A percentile compares a stretch with the other conserved stretches of the same genome.
phyloP scores from a whole-genome alignment of 164 flowering plant species.

The Vitis amurensis region DNA sequence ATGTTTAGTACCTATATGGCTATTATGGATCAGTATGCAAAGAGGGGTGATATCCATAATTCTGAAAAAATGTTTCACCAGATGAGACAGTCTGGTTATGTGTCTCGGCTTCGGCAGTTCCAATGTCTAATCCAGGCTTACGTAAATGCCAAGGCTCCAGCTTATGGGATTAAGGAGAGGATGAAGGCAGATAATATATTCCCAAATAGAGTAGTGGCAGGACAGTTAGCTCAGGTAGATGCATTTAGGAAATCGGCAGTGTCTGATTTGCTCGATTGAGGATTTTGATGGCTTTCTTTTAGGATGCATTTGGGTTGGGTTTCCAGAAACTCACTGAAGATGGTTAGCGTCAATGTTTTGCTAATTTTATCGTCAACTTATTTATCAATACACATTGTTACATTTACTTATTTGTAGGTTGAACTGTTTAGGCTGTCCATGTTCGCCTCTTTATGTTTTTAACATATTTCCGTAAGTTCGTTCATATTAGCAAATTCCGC shows the following conservation, averaged over 20 bases:
- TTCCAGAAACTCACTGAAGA: neutral
- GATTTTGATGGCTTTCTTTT: neutral
- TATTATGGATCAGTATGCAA: conserved; percentile 66
- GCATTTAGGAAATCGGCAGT: conserved; percentile 56
- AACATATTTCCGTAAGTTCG: too few relatives aligned
- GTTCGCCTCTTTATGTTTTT: too few relatives aligned
- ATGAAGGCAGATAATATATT: conserved; percentile 80
- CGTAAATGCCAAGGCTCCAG: conserved; percentile 65
- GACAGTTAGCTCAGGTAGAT: conserved; percentile 46
- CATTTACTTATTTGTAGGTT: too few relatives aligned
- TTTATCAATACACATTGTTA: too few relatives aligned
- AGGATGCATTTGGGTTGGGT: neutral
- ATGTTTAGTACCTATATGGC: conserved; percentile 45
- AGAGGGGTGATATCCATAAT: conserved; percentile 77
- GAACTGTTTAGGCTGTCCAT: too few relatives aligned
- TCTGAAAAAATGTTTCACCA: conserved; percentile 69
- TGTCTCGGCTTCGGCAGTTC: conserved; percentile 42
- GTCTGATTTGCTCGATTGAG: conserved; percentile 66
- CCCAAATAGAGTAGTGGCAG: conserved; percentile 51
- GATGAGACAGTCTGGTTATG: conserved; percentile 63
- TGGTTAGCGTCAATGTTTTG: neutral
- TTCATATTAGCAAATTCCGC: too few relatives aligned
- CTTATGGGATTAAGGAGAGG: conserved; percentile 81
- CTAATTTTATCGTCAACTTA: neutral
- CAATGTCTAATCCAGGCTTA: conserved; percentile 57